Base-by-base conservation (phyloP, 1,284 basidiomycete genomes). In the Trametes pubescens region DNA sequence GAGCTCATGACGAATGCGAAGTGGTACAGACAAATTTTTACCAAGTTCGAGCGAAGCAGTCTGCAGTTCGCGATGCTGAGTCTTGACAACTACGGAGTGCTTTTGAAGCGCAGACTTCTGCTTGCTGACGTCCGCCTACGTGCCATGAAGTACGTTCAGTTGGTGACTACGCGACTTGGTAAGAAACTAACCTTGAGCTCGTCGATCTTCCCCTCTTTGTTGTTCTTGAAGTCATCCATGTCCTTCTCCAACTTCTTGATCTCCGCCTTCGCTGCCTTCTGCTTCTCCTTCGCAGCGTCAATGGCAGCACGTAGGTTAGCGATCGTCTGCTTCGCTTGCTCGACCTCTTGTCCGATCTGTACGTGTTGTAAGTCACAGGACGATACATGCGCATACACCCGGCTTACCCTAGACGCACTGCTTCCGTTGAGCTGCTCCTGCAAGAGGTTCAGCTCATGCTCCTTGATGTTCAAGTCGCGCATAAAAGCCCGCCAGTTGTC, bases 221-320 rank as follows among this genome's bases (percentile, higher is more conserved):
- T 96, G 77, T 95, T 91, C 81, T 98, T 96, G 81, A 99, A 98
- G 81, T 99, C 98, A 59, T 88, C 89, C 95, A 99, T 99, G 76
- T 99, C 98, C 73, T 91, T 91, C 79, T 99, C 93, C 26, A 99
- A 88, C 68, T 91, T 92, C 79, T 90, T 90, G 74, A 88, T 88
- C 66, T 99, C 96, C 0, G 83, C 88, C 59, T 89, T 81, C 0
- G 95, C 94, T 2, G 81, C 83, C 69, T 87, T 86, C 75, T 97
- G 92, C 73, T 93, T 92, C 61, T 88, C 83, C 74, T 91, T 89
- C 8, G 94, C 90, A 0, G 78, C 79, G 60, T 88, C 78, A 35
- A 95, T 82, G 1, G 89, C 86, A 18, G 79, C 77, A 60, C 88
- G 86, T n/a, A 97, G 81, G 57, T 92, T 86, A 0, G 72, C 78